Base-by-base conservation (phyloP, 352 stramenopile genomes). In the Phytophthora palmivora region DNA sequence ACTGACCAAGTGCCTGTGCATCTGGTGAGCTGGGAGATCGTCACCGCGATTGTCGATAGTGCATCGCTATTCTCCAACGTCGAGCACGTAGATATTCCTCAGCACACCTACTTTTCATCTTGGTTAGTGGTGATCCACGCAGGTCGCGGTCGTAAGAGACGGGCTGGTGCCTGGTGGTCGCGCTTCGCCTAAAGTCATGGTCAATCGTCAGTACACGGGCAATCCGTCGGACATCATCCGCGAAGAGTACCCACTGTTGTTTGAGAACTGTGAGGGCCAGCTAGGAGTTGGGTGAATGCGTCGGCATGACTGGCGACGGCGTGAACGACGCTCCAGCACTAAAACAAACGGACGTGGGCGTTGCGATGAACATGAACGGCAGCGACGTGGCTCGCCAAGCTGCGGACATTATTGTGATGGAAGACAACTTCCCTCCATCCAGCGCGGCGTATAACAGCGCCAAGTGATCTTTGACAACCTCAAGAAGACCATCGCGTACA, bases 361-460 rank as follows among this genome's bases (percentile, higher is more conserved):
- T 99, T 46, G 95, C 97, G 2, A 99, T 99, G 96, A 96, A 95
- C 21, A 89, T 92, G 50, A 96, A 91, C 63, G 96, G 96, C 54
- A 98, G 92, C 30, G 93, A 98, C 48, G 97, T 99, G 2, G 92
- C 95, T 36, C 56, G 57, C 0, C 42, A 98, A 58, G 96, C 95
- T 8, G 93, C 88, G 30, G 96, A 98, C 63, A 98, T 98, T 63
- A 92, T 98, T 39, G 80, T 97, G 41, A 88, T 97, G 76, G 94
- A 99, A 73, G 96, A 99, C 69, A 96, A 97, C 60, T 98, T 98
- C 91, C 91, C 10, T 98, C 91, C 0, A 98, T 98, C 72, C 94
- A 98, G n/a, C 58, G 62, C 1, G 79, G 74, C 19, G 67, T 89
- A 33, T 71, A 82, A 44, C 65, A 86, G 59, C 75, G 75, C n/a